Evolutionary conservation across 2,329 filamentous ascomycete genomes (phyloP), one percentile per base, ranked within the genome.

Genomic region (Xylogone sp.): DNA sequence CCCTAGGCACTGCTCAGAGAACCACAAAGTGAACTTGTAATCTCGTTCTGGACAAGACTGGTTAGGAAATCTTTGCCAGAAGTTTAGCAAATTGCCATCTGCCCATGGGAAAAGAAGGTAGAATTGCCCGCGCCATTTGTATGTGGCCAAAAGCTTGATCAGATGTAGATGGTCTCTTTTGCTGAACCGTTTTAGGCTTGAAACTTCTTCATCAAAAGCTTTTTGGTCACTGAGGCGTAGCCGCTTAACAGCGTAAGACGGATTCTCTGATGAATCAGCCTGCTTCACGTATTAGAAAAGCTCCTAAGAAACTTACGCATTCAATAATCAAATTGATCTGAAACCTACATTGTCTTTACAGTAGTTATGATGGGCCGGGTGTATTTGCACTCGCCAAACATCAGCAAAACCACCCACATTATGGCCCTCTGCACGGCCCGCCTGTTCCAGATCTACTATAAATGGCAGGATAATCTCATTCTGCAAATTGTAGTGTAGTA

Each of bases 101-200:
- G 52, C 52, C 45, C 48, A 54, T 2, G 52, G 48, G 27, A 54
- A 54, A 8, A 51, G 7, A 45, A 54, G 49, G 21, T 54, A 51
- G 27, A 18, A 54, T 48, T 51, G 48, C 20, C 43, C 48, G 1
- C 48, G 48, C 45, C 43, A 51, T 12, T 7, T n/a, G 22, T 45
- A 54, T 7, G 52, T 54, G 16, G 31, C 45, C 8, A 54, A 29
- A 34, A 54, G 49, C 18, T 46, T 51, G 24, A 46, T 51, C 8
- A 31, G 27, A 31, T 31, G 27, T 31, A 31, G 27, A 31, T 45
- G 43, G 22, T 34, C 31, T n/a, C 44, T 53, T 8, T 16, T 19
- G 13, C 44, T 53, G 10, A 53, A 50, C 16, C 47, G 21, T 21
- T 53, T 53, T 22, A 53, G 43, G 22, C 44, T 47, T 5, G 43